Base-by-base conservation (phyloP, 2,329 filamentous ascomycete genomes). In the Trichoderma polysporum region DNA sequence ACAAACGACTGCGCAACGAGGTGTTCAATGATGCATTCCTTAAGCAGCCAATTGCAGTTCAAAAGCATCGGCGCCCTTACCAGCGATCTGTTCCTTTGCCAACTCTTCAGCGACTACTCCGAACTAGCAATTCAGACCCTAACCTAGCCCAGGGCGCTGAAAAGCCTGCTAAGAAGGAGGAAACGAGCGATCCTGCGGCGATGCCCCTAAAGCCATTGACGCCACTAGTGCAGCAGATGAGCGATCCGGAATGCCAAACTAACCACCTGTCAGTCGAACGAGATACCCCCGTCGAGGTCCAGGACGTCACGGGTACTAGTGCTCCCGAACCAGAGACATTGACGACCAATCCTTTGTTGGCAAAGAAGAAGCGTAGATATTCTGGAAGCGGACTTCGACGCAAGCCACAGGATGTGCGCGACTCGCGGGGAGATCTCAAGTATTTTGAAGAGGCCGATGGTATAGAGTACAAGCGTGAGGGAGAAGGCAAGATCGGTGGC, bases 1-100 rank as follows among this genome's bases (percentile, higher is more conserved):
- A 98, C 76, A 91, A 91, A 73, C 88, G 90, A 68, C 80, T 98
- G 45, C 90, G 94, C 68, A 94, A 97, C 75, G 92, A 97, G 76
- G 93, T 97, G 0, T 90, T 97, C 74, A 92, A 93, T 45, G 94
- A 97, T 75, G 94, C 94, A 0, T 97, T 97, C 74, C 83, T 93
- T 50, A 92, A 93, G 68, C 91, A 93, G 62, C 89, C 91, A 0
- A 91, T 97, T 68, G 90, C 92, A n/a, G 81, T 90, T 72, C 92
- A 94, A 72, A 90, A 91, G 69, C 90, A 93, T 68, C 89, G 90
- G 35, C 86, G 87, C 69, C 90, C 91, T 68, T 86, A 89, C 49
- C 88, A 91, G 73, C 85, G 91, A 64, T 84, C 86, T 13, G 82
- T 94, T 37, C 85, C 90, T 33, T 83, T 84, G 5, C 81, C 81